Conservation (phyloP, 371 early-diverging fungal genomes). For the Rhizomucor miehei region DNA sequence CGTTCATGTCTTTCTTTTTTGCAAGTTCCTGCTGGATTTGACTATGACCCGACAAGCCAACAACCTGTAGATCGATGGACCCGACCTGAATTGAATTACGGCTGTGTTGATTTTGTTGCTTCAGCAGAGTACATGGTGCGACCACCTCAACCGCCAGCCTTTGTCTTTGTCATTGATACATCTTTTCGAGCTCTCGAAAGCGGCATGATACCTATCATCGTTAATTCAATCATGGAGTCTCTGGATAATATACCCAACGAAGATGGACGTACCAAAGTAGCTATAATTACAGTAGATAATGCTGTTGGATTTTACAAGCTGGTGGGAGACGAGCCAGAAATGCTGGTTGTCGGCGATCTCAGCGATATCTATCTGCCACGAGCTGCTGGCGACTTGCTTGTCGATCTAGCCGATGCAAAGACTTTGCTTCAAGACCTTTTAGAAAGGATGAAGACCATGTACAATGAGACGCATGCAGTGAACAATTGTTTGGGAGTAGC, state of each 20-base stretch:
- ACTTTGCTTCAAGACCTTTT: conserved; percentile 58
- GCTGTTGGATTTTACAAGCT: conserved; percentile 78
- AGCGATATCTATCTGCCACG: conserved; percentile 73
- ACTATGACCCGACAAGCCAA: conserved; percentile 72
- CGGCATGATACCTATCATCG: conserved; percentile 55
- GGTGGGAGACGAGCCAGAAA: conserved; percentile 70
- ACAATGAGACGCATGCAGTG: conserved; percentile 46
- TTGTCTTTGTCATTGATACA: conserved; percentile 84
- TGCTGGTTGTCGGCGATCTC: conserved; percentile 77
- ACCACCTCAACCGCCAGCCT: conserved; percentile 85
- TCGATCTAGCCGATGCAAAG: conserved; percentile 69
- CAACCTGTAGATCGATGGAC: conserved; percentile 66
- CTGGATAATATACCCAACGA: conserved; percentile 77
- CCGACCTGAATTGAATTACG: conserved; percentile 68
- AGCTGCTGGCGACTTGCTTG: conserved; percentile 72
- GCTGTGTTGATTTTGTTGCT: conserved; percentile 78
- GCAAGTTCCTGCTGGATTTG: conserved; percentile 70
- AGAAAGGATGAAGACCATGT: conserved; percentile 61
- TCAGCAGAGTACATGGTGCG: conserved; percentile 60
- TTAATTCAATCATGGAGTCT: conserved; percentile 59
- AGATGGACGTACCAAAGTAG: conserved; percentile 75
- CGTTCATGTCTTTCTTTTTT: conserved; percentile 29
- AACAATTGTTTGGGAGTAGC: conserved; percentile 73
- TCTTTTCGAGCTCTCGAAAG: conserved; percentile 67
- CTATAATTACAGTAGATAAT: conserved; percentile 75